Base-by-base conservation (phyloP, 139 green algal species). In the Chlamydomonas schloesseri region DNA sequence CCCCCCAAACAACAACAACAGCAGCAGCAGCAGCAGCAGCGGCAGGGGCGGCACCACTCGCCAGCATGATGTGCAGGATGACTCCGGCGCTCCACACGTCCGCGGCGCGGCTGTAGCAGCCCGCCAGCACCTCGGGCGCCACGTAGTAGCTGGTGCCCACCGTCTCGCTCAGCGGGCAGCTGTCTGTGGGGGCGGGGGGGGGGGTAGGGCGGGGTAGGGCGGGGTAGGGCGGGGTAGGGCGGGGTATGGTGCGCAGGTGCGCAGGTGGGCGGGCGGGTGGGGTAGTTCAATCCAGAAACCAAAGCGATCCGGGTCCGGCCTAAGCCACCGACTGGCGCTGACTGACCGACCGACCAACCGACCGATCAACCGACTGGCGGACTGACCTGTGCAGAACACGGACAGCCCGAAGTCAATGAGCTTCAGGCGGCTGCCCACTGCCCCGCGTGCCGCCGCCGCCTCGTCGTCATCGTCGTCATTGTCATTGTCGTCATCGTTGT, bases 121-220 rank as follows among this genome's bases (percentile, higher is more conserved):
- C 60, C 24, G 8, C 24, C 60, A 67, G 60, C 60, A 67, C 60
- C 90, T 96, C 93, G 21, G 93, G 93, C 0, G 93, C 93, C 46
- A 96, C 93, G 81, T 96, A 96, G 84, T 95, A 95, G 6, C 88
- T 86, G 33, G 82, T 93, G 28, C 93, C 93, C 4, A 94, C 92
- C 13, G 93, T 87, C 29, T 95, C 92, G 0, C 74, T 81, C 36
- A 81, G 24, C 2, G 68, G 68, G 29, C 4, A 17, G 20, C 14
- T 21, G 37, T 58, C 70, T 55, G 34, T 6, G 55, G 55, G 2
- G 42, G 42, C 42, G 42, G 42, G n/a, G n/a, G n/a, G n/a, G n/a
- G n/a, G n/a, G n/a, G n/a, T n/a, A n/a, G n/a, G n/a, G n/a, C n/a
- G n/a, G n/a, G n/a, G n/a, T n/a, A 13, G 14, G 53, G 53, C 13